A percentile compares a stretch with the other conserved stretches of the same genome.
Conservation (phyloP, 1,284 basidiomycete genomes). For the Kalmanozyma brasiliensis region DNA sequence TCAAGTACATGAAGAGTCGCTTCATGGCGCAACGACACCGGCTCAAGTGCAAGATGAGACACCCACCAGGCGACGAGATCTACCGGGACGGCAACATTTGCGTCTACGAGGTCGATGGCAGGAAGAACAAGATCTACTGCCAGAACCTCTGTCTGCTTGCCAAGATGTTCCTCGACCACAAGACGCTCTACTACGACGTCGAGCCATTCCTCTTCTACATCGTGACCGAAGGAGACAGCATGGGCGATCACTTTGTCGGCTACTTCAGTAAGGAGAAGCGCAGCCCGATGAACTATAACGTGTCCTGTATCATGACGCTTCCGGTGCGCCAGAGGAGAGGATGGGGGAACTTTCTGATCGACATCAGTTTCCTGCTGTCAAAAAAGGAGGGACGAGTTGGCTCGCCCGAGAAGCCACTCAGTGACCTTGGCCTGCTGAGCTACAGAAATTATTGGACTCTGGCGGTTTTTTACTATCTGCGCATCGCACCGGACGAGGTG, state of each 20-base stretch:
- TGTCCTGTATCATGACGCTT: constrained; percentile 99
- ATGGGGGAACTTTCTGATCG: constrained; percentile 93
- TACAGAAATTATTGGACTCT: constrained; percentile 97
- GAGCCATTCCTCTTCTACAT: constrained; percentile 99
- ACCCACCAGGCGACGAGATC: constrained; percentile 98
- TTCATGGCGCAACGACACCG: constrained; percentile 88
- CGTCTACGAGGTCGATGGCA: constrained; percentile 96
- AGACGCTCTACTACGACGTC: constrained; percentile 99
- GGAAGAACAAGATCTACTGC: constrained; percentile 99
- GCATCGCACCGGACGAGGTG: constrained; percentile 33
- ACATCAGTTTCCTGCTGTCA: constrained; percentile 83
- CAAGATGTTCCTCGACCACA: constrained; percentile 99
- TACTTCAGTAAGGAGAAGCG: constrained; percentile 99
- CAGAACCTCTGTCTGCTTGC: constrained; percentile 98
- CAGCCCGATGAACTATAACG: constrained; percentile 88
- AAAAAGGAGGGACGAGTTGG: constrained; percentile 95
- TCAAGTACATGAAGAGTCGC: constrained; percentile 97
- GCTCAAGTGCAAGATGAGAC: constrained; percentile 88
- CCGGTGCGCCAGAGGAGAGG: constrained; percentile 91
- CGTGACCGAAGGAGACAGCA: constrained; percentile 89
- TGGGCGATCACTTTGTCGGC: constrained; percentile 92
- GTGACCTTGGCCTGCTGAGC: constrained; percentile 89
- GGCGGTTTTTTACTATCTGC: constrained; percentile 76
- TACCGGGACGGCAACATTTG: constrained; percentile 89
- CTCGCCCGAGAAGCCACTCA: constrained; percentile 97